Conservation (phyloP, 192 early-diverging fungal genomes). For the Allomyces macrogynus region DNA sequence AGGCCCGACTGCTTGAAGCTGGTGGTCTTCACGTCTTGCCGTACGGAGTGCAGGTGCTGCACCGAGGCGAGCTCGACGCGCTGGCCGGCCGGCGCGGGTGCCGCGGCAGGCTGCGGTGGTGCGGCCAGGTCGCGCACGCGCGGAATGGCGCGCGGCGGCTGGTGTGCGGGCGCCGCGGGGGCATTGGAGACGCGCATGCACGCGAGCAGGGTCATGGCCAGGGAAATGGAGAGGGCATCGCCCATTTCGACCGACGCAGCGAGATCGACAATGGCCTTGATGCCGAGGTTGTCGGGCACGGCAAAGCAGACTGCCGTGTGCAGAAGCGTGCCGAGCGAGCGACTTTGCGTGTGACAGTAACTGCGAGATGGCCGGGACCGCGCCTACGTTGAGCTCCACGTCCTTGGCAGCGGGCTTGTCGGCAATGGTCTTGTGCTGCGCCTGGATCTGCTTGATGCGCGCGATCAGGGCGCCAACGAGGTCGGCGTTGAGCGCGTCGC, state of each 20-base stretch:
- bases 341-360: no score
- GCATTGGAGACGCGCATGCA: not conserved
- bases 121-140: not conserved
- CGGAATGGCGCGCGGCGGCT: not conserved
- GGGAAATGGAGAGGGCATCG: not conserved
- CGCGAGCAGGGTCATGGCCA: not conserved
- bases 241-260: not conserved
- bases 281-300: not conserved
- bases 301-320: not conserved
- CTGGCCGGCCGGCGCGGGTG: not conserved
- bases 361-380: no score
- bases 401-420: not conserved
- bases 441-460: not conserved
- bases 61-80: not conserved
- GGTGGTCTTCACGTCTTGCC: not conserved
- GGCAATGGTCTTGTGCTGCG: not conserved
- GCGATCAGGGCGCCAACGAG: no score
- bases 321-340: not conserved
- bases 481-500: no score
- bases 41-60: not conserved
- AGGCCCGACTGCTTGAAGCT: not conserved
- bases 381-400: no score
- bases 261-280: not conserved
- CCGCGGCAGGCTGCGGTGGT: not conserved
- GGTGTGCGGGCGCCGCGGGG: not conserved